Base-by-base conservation (phyloP, 2,329 filamentous ascomycete species). In the Botryotinia globosa region DNA sequence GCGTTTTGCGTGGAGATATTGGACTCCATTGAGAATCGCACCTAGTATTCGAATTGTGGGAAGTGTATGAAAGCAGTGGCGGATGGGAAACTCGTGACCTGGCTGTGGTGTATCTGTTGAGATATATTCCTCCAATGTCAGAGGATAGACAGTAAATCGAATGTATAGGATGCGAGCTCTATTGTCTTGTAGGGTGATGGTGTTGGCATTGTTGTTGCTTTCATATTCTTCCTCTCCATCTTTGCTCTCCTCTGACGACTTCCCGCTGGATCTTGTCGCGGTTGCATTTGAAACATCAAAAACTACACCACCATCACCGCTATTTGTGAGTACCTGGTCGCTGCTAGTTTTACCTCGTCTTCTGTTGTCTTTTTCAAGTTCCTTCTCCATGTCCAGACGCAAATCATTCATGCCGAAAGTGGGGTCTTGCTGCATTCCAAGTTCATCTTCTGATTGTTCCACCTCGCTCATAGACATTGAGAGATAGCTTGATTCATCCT, bases 41-140 rank as follows among this genome's bases (percentile, higher is more conserved):
- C 87, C 80, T n/a, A 92, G 82, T 1, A 92, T 82, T 45, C 84
- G 83, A 4, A 91, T 78, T 0, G 89, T 87, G 0, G 88, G 84
- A 45, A 85, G 79, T 2, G 87, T 77, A 77, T 91, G 90, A 79
- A 89, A 92, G 78, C 90, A 91, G 80, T 92, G 90, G 8, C 83
- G 83, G 9, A 66, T 78, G 72, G 45, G 76, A 42, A 65, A 54
- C 39, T 72, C 63, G 39, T 66, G 68, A 12, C 14, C 73, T 69
- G 61, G 65, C 8, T 29, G 39, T 71, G 74, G 73, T 16, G 79
- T 73, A 59, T 82, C 78, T 22, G 83, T 80, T 63, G 83, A 85
- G 8, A 92, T 79, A 76, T 88, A 91, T 1, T 87, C 85, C 14
- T 86, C 85, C 18, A 92, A 83, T 2, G 88, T 90, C 69, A 90